These are phyloP conservation scores for Diaporthe citri DNA, from an alignment of 2,329 filamentous ascomycete genomes.

Conservation along the genomic window DNA sequence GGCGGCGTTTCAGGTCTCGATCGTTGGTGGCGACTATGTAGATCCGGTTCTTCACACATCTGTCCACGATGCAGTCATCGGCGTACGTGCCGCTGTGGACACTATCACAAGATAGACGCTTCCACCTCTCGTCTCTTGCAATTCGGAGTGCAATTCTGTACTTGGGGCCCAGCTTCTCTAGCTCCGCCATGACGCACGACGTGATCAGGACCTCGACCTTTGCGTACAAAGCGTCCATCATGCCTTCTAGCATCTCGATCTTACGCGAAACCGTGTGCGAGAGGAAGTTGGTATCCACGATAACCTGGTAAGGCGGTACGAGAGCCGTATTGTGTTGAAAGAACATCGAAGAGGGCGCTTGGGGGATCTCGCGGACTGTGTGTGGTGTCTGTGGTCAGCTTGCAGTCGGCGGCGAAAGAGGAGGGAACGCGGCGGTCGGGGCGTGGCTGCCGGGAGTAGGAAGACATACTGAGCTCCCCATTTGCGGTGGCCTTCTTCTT, in stretches of 20 bases:
- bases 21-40: constrained; percentile 84
- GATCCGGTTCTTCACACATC: constrained; percentile 80
- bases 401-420: constrained; percentile 6
- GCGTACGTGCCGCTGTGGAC: constrained; percentile 86
- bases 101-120: constrained; percentile 81
- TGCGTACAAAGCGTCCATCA: constrained; percentile 95
- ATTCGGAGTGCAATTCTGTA: constrained; percentile 89
- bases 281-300: constrained; percentile 92
- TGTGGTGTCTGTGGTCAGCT: constrained; percentile 25
- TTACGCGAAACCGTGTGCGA: constrained; percentile 93
- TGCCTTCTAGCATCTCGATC: constrained; percentile 64
- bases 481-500: constrained; percentile 67
- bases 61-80: constrained; percentile 74
- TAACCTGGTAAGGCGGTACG: constrained; percentile 82
- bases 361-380: constrained; percentile 59
- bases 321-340: constrained; percentile 90
- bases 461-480: constrained; percentile 69
- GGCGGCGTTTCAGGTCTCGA: constrained; percentile 83
- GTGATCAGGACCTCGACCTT: constrained; percentile 93
- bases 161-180: constrained; percentile 70
- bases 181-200: constrained; percentile 70
- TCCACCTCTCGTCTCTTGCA: constrained; percentile 90
- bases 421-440: neutral
- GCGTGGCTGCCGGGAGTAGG: constrained; percentile 4
- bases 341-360: constrained; percentile 87